Base-by-base conservation (phyloP, 179 eudicot species). In the Nepenthes alata region DNA sequence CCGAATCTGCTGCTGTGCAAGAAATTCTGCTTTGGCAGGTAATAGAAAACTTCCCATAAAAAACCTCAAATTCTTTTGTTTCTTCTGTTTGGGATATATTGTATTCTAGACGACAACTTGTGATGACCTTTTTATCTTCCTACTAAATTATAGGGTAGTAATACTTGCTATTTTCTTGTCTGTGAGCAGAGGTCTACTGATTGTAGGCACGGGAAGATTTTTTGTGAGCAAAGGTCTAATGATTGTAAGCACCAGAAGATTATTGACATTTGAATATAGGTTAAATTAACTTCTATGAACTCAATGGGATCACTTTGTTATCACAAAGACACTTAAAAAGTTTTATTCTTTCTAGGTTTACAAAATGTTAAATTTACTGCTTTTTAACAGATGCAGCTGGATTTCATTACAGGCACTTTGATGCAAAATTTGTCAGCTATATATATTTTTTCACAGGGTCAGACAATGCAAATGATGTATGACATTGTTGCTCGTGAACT, bases 21-120 rank as follows among this genome's bases (percentile, higher is more conserved):
- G 94, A 85, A 79, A 91, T 91, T 70, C 79, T 91, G 6, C 85
- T 74, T 79, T 91, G 97, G 97, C 97, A 91, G 91, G 97, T 91
- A 68, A 59, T 25, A 10, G n/a, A 35, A 57, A 54, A 49, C 36
- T 15, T 58, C 37, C 58, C 12, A 58, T 47, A 9, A 41, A 41
- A 7, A 41, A 41, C 45, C 8, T 41, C 45, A 41, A 41, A 41
- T 41, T 4, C 5, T 25, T 41, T 41, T 41, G 45, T 41, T 41
- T 41, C 45, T 41, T 41, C 45, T 41, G 6, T 4, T 41, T 1
- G 25, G 0, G 25, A 25, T 25, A 25, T 0, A 0, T 25, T 25
- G 25, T 25, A 0, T 25, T 25, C 25, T 0, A 25, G 25, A 25
- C 25, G 25, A 25, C 25, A 25, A 25, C 45, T 41, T 41, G 45